A percentile compares a stretch with the other conserved stretches of the same genome.
Conservation (phyloP, 495 filamentous ascomycete genomes). For the Penicillium lividum region DNA sequence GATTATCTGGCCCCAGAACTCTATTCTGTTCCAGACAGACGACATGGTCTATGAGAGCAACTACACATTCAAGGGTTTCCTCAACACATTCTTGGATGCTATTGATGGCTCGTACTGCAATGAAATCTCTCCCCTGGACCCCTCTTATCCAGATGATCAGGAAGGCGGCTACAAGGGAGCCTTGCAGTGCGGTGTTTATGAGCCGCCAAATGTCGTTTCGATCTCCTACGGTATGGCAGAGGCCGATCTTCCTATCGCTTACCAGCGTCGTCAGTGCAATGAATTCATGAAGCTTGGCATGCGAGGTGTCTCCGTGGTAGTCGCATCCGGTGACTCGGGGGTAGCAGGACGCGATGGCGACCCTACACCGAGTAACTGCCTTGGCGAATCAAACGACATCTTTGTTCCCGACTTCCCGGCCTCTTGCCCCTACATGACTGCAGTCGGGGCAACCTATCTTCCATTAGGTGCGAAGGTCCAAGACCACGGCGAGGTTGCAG, state of each 20-base stretch:
- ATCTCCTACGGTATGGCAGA: conserved; percentile 60
- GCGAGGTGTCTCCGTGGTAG: conserved; percentile 60
- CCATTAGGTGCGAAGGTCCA: conserved; percentile 34
- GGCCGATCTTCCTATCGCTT: conserved; percentile 49
- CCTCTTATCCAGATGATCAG: conserved; percentile 56
- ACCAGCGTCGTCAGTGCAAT: conserved; percentile 56
- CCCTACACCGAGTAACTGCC: conserved; percentile 37
- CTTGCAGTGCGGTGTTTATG: conserved; percentile 61
- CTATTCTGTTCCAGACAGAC: conserved; percentile 60
- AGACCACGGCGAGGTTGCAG: conserved; percentile 42
- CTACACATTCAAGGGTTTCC: conserved; percentile 36
- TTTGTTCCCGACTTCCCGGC: conserved; percentile 54
- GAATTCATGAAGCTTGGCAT: conserved; percentile 68
- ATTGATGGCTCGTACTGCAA: conserved; percentile 63
- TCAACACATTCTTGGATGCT: conserved; percentile 58
- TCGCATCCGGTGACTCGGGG: conserved; percentile 62
- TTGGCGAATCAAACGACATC: conserved; percentile 41
- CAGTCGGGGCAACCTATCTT: conserved; percentile 51
- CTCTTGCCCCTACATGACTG: conserved; percentile 54
- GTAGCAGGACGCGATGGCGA: conserved; percentile 49
- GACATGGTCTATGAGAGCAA: conserved; percentile 52
- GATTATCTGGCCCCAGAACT: conserved; percentile 59
- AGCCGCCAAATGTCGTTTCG: conserved; percentile 61
- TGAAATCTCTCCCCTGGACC: conserved; percentile 40
- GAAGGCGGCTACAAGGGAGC: conserved; percentile 55